Evolutionary conservation across 192 early-diverging fungal species (phyloP).

Genomic region (Ambispora gerdemannii): DNA sequence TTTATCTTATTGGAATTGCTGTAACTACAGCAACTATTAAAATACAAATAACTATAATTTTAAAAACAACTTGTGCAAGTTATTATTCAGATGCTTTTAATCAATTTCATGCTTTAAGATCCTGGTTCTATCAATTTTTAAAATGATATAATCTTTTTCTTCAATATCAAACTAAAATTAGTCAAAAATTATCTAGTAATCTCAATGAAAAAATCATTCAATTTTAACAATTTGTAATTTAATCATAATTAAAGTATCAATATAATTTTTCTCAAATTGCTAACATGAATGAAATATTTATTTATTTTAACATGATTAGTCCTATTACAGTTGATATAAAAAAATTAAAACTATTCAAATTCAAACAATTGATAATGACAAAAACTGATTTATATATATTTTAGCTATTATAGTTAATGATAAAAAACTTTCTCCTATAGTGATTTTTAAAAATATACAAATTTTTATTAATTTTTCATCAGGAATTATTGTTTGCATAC

Average conservation of each 20-base stretch:
- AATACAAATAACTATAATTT: not conserved
- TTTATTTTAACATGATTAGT: not conserved
- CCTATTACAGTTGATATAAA: not conserved
- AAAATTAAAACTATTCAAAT: not conserved
- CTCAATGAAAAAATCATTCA: not conserved
- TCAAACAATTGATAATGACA: not conserved
- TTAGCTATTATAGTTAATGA: not conserved
- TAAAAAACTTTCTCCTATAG: not conserved
- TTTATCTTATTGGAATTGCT: not conserved
- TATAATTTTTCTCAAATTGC: not conserved
- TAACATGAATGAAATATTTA: not conserved
- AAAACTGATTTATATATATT: not conserved
- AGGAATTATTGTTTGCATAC: not conserved
- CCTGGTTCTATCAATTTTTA: not conserved
- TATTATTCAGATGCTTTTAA: not conserved
- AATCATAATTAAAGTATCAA: not conserved
- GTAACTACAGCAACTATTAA: not conserved
- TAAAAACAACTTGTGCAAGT: not conserved
- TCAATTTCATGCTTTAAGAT: not conserved
- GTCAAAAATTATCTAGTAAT: not conserved
- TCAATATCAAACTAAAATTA: not conserved
- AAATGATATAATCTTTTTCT: not conserved
- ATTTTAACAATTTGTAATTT: not conserved
- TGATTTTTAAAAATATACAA: not conserved
- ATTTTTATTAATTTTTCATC: not conserved